Conservation (phyloP, 2,329 filamentous ascomycete genomes). For the Colletotrichum sp. region DNA sequence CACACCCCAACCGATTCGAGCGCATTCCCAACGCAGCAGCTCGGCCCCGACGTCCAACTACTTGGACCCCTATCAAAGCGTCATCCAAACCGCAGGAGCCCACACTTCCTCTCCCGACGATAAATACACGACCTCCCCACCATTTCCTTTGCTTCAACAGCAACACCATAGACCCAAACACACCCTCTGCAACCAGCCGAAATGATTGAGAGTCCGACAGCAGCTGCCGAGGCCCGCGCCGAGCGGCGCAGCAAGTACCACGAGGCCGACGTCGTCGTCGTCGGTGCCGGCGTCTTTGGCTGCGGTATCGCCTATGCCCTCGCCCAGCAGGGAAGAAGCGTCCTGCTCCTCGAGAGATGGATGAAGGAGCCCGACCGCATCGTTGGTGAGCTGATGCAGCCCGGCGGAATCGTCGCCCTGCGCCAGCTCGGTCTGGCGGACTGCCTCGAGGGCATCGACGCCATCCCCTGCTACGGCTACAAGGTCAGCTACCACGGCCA, state of each 20-base stretch:
- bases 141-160: slow-evolving; percentile 4
- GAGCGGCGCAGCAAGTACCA: slow-evolving; percentile 59
- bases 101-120: not conserved
- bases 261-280: slow-evolving; percentile 83
- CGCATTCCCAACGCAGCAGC: slow-evolving; percentile 7
- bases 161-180: not conserved
- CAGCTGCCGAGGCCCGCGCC: slow-evolving; percentile 42
- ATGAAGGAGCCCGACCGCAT: slow-evolving; percentile 94
- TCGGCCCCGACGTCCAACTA: not conserved
- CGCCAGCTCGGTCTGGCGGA: slow-evolving; percentile 79
- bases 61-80: not conserved
- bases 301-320: slow-evolving; percentile 85
- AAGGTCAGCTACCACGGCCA: slow-evolving; percentile 82
- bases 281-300: slow-evolving; percentile 90
- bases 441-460: slow-evolving; percentile 88
- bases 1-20: not conserved
- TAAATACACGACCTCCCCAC: not conserved
- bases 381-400: slow-evolving; percentile 93
- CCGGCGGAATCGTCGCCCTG: slow-evolving; percentile 84
- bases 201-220: slow-evolving; percentile 35
- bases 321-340: slow-evolving; percentile 87
- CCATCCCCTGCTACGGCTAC: slow-evolving; percentile 83
- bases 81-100: not conserved
- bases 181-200: not conserved
- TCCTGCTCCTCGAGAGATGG: slow-evolving; percentile 86